These are phyloP conservation scores for Aristolochia californica DNA, from an alignment of 164 flowering plant genomes.

Conservation along the genomic window DNA sequence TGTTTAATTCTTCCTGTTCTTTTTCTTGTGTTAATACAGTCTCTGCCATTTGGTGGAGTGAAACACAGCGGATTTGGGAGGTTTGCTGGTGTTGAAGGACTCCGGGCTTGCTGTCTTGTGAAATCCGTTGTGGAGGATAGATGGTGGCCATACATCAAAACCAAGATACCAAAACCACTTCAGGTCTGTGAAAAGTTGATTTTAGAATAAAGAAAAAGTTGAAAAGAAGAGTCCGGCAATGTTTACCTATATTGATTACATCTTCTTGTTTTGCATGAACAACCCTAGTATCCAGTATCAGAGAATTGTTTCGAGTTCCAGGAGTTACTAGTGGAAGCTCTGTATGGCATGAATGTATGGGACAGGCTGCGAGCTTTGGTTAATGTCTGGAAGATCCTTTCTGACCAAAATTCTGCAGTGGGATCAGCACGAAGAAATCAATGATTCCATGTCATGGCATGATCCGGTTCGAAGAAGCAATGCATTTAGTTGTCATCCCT, in stretches of 20 bases:
- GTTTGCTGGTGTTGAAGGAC: constrained; percentile 92
- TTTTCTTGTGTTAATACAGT: constrained; percentile 28
- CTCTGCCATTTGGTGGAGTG: constrained; percentile 95
- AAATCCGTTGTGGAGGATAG: constrained; percentile 96
- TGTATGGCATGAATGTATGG: constrained; percentile 79
- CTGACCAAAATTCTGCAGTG: constrained; percentile 40
- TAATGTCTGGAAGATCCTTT: constrained; percentile 51
- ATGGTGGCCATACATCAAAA: constrained; percentile 90
- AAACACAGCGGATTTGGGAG: constrained; percentile 96
- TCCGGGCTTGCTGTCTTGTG: constrained; percentile 90
- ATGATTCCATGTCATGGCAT: too few relatives aligned
- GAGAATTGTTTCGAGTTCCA: constrained; percentile 85
- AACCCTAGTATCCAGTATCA: constrained; percentile 68
- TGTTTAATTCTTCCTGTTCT: neutral
- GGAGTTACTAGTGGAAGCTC: constrained; percentile 72
- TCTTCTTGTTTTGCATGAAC: neutral
- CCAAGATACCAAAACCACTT: constrained; percentile 85
- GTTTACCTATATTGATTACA: too few relatives aligned
- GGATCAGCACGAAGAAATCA: constrained; percentile 16
- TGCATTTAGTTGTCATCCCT: too few relatives aligned
- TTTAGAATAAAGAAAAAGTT: neutral
- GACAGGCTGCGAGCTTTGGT: constrained; percentile 67
- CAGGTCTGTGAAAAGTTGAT: constrained; percentile 35
- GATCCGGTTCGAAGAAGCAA: too few relatives aligned
- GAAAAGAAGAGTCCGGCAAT: too few relatives aligned